phyloP scores from a whole-genome alignment of 2,329 filamentous ascomycete species.

The Lachnellula suecica region DNA sequence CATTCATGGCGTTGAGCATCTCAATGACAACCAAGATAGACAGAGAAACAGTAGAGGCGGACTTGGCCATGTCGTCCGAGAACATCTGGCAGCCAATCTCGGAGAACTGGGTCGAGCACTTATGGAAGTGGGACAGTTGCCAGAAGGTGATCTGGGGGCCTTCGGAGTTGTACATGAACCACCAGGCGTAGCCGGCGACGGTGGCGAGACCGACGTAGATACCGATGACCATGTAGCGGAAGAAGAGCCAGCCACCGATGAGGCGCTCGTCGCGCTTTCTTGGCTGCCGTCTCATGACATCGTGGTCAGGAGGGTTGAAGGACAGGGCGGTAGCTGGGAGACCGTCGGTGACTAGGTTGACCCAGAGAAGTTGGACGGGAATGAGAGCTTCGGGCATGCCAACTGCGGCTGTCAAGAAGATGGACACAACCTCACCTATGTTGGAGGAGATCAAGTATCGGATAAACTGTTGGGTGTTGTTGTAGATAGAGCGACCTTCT shows the following conservation, averaged over 20 bases:
- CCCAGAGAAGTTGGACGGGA: constrained; percentile 96
- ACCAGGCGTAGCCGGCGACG: constrained; percentile 98
- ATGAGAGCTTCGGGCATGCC: constrained; percentile 98
- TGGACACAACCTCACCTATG: constrained; percentile 98
- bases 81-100: constrained; percentile 95
- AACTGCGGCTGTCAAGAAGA: constrained; percentile 93
- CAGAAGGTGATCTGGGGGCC: constrained; percentile 91
- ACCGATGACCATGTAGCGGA: constrained; percentile 95
- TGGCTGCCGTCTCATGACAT: constrained; percentile 92
- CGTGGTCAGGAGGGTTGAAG: constrained; percentile 98
- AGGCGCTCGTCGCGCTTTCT: constrained; percentile 90
- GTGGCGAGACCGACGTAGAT: constrained; percentile 93
- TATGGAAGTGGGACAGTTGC: constrained; percentile 91
- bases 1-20: constrained; percentile 99
- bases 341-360: constrained; percentile 97
- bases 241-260: constrained; percentile 94
- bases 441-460: constrained; percentile 98
- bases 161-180: constrained; percentile 93
- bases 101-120: constrained; percentile 80
- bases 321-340: constrained; percentile 93
- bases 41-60: constrained; percentile 89
- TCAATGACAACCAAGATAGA: constrained; percentile 95
- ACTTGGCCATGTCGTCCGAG: constrained; percentile 77
- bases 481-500: constrained; percentile 97
- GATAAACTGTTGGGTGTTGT: constrained; percentile 99